Base-by-base conservation (phyloP, 2,329 filamentous ascomycete genomes). In the Colletotrichum abscissum region DNA sequence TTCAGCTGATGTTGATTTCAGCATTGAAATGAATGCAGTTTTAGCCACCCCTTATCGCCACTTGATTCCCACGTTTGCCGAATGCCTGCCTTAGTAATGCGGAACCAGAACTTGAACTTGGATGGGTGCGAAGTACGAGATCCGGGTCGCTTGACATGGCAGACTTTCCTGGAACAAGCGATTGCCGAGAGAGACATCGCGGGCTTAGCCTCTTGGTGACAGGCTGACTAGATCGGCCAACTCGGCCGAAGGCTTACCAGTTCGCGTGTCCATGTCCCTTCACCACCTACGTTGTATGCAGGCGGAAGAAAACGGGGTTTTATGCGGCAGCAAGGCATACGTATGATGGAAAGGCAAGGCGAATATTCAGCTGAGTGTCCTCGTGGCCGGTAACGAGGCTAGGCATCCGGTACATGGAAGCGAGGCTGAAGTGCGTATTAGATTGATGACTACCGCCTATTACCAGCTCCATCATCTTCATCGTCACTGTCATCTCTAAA, bases 401-500 rank as follows among this genome's bases (percentile, higher is more conserved):
- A 24, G 22, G 33, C 30, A 42, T 58, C 38, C 24, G 22, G 26
- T 38, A 56, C 52, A 55, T 19, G 46, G 14, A 55, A 24, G 33
- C 59, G 58, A 70, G 49, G 71, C 71, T 66, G 67, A 59, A 14
- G 49, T 70, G 67, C 55, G 66, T 67, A 62, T 60, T 71, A 54
- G 54, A 54, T 46, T 63, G 33, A 65, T 68, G 62, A 62, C 74
- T 75, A 75, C 46, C 74, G 67, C 62, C 63, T 55, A 57, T 67
- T 69, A 63, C 72, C 57, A 60, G 60, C 52, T 68, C 75, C 75
- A 60, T 79, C 78, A 67, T 77, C 76, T n/a, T 86, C 83, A 5
- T 85, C 83, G 59, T 86, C 84, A 74, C 85, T 86, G 68, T 86
- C 84, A 72, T 87, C 85, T 75, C 82, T 82, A 63, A 87, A 87